Conservation (phyloP, 2,329 filamentous ascomycete species). For the Capronia epimyces region DNA sequence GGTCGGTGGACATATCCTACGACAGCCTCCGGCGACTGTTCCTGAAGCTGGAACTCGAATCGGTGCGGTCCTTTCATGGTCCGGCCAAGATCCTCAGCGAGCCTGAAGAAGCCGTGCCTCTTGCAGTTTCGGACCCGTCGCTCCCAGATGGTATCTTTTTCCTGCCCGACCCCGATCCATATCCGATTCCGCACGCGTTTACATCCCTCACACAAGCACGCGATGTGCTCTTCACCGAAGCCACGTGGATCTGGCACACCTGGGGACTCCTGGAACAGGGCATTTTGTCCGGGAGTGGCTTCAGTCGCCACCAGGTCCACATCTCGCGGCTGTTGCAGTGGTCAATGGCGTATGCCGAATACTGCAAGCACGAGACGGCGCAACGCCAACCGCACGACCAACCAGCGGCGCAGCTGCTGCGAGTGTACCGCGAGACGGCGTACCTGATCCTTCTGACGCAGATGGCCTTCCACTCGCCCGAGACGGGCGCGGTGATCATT, state of each 20-base stretch:
- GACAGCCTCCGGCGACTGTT: constrained; percentile 20
- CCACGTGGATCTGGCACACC: constrained; percentile 27
- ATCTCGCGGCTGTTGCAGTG: constrained; percentile 26
- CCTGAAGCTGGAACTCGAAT: constrained; percentile 22
- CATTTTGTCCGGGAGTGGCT: constrained; percentile 12
- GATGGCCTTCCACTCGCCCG: constrained; percentile 25
- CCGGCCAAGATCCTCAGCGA: constrained; percentile 21
- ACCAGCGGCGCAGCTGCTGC: constrained; percentile 17
- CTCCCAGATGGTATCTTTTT: constrained; percentile 4
- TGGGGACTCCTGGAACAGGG: constrained; percentile 23
- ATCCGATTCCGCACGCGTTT: constrained; percentile 22
- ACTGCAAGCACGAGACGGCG: constrained; percentile 14
- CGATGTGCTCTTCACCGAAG: constrained; percentile 27
- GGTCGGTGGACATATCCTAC: constrained; percentile 19
- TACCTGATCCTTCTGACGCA: constrained; percentile 24
- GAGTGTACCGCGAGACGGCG: constrained; percentile 22
- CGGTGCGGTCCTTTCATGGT: constrained; percentile 20
- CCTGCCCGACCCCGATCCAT: constrained; percentile 16
- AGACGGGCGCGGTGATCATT: constrained; percentile 23
- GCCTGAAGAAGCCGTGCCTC: constrained; percentile 7
- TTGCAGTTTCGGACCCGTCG: constrained; percentile 1
- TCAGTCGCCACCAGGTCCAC: constrained; percentile 23
- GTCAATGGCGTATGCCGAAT: constrained; percentile 27
- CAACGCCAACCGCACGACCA: constrained; percentile 5
- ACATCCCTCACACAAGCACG: constrained; percentile 24